Evolutionary conservation across 1,284 basidiomycete genomes (phyloP).

Genomic region (Leccinum cinnamomeum): DNA sequence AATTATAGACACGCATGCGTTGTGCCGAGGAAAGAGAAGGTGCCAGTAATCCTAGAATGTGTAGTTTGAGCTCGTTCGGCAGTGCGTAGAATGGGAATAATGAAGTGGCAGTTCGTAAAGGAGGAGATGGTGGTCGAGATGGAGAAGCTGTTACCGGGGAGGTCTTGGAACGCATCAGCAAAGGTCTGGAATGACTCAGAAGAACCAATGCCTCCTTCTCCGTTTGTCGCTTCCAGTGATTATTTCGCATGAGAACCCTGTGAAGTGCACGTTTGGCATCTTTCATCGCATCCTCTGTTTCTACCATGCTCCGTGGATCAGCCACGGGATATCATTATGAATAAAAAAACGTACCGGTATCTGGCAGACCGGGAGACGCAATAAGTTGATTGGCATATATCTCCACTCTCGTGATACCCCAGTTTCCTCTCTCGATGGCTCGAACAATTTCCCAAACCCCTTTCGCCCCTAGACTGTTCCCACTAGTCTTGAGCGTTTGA

Average conservation of each 20-base stretch:
- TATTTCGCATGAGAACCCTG: slow-evolving; percentile 48
- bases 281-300: slow-evolving; percentile 36
- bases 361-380: slow-evolving; percentile 4
- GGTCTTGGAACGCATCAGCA: slow-evolving; percentile 42
- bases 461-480: slow-evolving; percentile 51
- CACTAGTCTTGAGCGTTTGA: slow-evolving; percentile 53
- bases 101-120: slow-evolving; percentile 23
- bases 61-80: slow-evolving; percentile 59
- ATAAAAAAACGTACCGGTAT: slow-evolving; percentile 9
- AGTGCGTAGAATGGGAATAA: slow-evolving; percentile 45
- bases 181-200: slow-evolving; percentile 49
- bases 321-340: background rate
- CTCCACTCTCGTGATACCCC: slow-evolving; percentile 49
- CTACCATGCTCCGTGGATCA: slow-evolving; percentile 12
- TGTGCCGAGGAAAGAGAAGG: slow-evolving; percentile 59
- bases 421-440: slow-evolving; percentile 50
- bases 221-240: slow-evolving; percentile 44
- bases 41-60: slow-evolving; percentile 58
- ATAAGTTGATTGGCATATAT: slow-evolving; percentile 48
- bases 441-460: slow-evolving; percentile 47
- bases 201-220: slow-evolving; percentile 53
- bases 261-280: slow-evolving; percentile 41
- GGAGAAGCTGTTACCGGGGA: slow-evolving; percentile 7
- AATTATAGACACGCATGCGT: slow-evolving; percentile 53
- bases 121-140: slow-evolving; percentile 15